These are phyloP conservation scores for Nakazawaea sp. DNA, from an alignment of 805 yeast species.

Conservation along the genomic window DNA sequence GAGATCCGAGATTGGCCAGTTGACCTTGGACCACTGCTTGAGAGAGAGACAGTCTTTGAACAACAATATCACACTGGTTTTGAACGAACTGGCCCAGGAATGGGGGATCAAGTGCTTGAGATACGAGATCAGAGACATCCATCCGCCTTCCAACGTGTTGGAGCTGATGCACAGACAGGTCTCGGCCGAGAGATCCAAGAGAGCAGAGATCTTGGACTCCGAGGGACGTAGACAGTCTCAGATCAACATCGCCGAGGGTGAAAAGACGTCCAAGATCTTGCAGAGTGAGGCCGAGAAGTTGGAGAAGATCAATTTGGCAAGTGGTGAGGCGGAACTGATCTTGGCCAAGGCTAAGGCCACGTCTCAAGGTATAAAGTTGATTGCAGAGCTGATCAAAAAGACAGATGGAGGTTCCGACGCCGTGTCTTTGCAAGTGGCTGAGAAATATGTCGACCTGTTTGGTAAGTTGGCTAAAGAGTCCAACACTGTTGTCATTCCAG, in stretches of 20 bases:
- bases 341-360: slow-evolving; percentile 63
- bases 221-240: slow-evolving; percentile 78
- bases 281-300: slow-evolving; percentile 68
- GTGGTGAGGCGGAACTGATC: slow-evolving; percentile 69
- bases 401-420: slow-evolving; percentile 70
- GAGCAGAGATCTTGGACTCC: slow-evolving; percentile 82
- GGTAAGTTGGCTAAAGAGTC: slow-evolving; percentile 77
- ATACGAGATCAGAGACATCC: slow-evolving; percentile 83
- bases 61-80: slow-evolving; percentile 64
- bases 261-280: slow-evolving; percentile 59
- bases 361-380: slow-evolving; percentile 57
- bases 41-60: slow-evolving; percentile 71
- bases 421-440: slow-evolving; percentile 73
- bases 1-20: slow-evolving; percentile 84
- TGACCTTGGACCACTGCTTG: slow-evolving; percentile 72
- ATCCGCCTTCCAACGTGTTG: slow-evolving; percentile 78
- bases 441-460: slow-evolving; percentile 76
- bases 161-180: slow-evolving; percentile 93
- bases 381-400: slow-evolving; percentile 61
- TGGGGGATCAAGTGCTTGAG: slow-evolving; percentile 86
- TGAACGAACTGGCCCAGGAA: slow-evolving; percentile 76
- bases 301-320: slow-evolving; percentile 60
- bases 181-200: slow-evolving; percentile 76
- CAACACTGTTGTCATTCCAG: slow-evolving; percentile 72
- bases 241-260: slow-evolving; percentile 82